Base-by-base conservation (phyloP, 176 grass and related monocot genomes). In the Triticum dicoccoides region DNA sequence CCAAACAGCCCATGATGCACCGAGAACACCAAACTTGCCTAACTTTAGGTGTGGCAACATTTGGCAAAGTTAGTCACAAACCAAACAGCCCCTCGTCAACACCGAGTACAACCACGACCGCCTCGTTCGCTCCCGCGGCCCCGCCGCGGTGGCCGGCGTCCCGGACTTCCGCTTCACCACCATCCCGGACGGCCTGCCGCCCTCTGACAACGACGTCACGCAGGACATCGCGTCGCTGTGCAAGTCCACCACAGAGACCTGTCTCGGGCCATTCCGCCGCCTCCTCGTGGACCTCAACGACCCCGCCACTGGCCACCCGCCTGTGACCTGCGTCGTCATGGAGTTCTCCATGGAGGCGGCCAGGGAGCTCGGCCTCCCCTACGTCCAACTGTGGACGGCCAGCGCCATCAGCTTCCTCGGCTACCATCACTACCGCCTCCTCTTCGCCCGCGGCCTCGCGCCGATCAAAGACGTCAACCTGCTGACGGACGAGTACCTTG, bases 251-350 rank as follows among this genome's bases (percentile, higher is more conserved):
- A 88, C 67, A 2, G 88, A 80, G 73, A 90, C 90, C 11, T 95
- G 92, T 37, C 69, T 89, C 0, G 58, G 9, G 17, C 95, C 89
- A 11, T 95, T 97, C 71, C 86, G 84, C 39, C 44, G 85, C 56
- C 89, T 97, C 49, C 74, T 97, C 27, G 51, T 81, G 1, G 65
- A 32, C 7, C 89, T 97, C 8, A 93, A 92, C 7, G 54, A 25
- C 25, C 25, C 25, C 25, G 25, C 25, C 25, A 25, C 54, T 3
- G 54, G 18, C 6, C 83, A 76, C n/a, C 80, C 88, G 14, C 83
- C 72, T 7, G 92, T 97, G 42, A 90, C 61, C 20, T 97, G 95
- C 52, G 86, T 97, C 47, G 83, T 92, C 41, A 89, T 94, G 88
- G 93, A 92, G 2, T 94, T 97, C 80, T 85, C 95, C 3, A 91